Evolutionary conservation across 2,329 filamentous ascomycete genomes (phyloP).

Genomic region (Massarina eburnea): DNA sequence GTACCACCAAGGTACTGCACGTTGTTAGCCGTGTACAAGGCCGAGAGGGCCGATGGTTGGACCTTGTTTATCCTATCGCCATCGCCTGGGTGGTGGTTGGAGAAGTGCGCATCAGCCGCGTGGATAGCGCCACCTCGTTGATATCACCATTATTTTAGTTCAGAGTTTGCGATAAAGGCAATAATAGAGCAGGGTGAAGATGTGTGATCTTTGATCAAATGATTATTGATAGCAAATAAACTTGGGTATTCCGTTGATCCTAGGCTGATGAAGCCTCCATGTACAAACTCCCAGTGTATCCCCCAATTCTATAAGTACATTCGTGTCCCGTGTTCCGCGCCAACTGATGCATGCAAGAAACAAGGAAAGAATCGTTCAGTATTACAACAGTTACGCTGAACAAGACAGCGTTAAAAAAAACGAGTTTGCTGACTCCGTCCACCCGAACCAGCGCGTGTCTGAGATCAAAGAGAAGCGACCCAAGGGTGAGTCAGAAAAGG

Average conservation of each 20-base stretch:
- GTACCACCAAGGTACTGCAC: conserved; percentile 4
- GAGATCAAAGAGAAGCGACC: conserved; percentile 25
- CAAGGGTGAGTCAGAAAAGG: conserved; percentile 27
- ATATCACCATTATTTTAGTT: conserved; percentile 6
- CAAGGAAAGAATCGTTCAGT: conserved; percentile 30
- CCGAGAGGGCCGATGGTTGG: neutral
- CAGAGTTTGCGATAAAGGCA: conserved; percentile 4
- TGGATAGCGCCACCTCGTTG: neutral
- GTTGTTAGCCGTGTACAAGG: neutral
- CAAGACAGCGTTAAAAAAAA: conserved; percentile 31
- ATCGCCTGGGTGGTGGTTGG: neutral
- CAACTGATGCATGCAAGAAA: conserved; percentile 37
- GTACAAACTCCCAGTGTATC: conserved; percentile 13
- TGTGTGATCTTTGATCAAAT: conserved; percentile 12
- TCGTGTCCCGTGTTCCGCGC: conserved; percentile 26
- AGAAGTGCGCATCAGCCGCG: neutral
- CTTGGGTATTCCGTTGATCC: conserved; percentile 21
- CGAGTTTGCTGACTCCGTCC: conserved; percentile 29
- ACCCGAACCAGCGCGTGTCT: conserved; percentile 42
- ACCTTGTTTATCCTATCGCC: neutral
- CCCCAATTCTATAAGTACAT: conserved; percentile 18
- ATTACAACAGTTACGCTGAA: conserved; percentile 36
- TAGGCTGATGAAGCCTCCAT: conserved; percentile 10
- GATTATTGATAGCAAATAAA: conserved; percentile 14
- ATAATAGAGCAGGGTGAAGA: neutral